Evolutionary conservation across 2,329 filamentous ascomycete genomes (phyloP), one percentile per base, ranked within the genome.

Genomic region (Aspergillus cejpii): DNA sequence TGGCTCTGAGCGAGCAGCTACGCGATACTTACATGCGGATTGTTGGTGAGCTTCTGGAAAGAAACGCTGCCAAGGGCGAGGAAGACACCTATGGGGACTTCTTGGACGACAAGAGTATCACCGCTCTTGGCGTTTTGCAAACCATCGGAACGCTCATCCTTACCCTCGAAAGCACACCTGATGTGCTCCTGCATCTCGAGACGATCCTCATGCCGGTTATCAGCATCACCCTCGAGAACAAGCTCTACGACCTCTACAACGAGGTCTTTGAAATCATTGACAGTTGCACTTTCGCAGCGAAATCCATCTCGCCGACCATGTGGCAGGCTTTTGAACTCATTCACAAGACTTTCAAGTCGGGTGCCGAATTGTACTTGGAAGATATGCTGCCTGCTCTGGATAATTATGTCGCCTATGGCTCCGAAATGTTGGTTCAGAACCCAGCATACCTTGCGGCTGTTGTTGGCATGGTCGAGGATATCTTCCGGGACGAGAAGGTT

Each of bases 181-280:
- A 97, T 61, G 91, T 98, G 14, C 79, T 98, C 10, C 74, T 94
- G 38, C 91, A 96, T 62, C 85, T 98, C 44, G 92, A 98, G 69
- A 88, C 87, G 15, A 89, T 97, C 43, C 75, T 98, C 51, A 96
- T 97, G 87, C 92, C 92, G 2, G 90, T 98, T 33, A 94, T 98
- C 60, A 87, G 85, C 52, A 87, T 97, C 40, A 98, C 92, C 0
- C 77, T 98, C 17, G 89, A 97, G 71, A 96, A 98, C 74, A 97
- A 96, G 71, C 82, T 98, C 27, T 97, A 95, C 63, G 87, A 98
- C 67, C 74, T 98, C 17, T 98, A 96, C 69, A 98, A 97, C 64
- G 92, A 98, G 65, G 82, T 97, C 4, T 98, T 98, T 57, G 92
- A 98, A 70, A 98, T 98, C 58, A 94, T 98, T 57, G 92, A 98